phyloP scores from a whole-genome alignment of 768 basidiomycete species.

The Cubamyces sp. region DNA sequence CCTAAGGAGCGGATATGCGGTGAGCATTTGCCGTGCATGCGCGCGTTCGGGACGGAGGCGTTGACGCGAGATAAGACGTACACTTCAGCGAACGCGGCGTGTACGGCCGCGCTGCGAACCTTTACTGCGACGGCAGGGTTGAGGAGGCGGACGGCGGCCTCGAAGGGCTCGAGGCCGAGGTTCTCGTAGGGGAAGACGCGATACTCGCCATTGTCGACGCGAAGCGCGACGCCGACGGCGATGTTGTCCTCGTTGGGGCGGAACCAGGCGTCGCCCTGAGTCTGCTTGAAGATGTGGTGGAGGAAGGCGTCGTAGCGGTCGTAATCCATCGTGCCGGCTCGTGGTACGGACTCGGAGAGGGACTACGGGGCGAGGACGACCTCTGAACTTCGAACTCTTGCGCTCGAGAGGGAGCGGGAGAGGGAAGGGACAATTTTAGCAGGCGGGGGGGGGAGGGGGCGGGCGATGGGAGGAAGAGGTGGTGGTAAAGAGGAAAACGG shows the following conservation, averaged over 20 bases:
- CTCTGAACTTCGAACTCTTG: background rate
- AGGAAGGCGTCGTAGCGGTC: constrained; percentile 48
- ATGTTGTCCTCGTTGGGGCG: constrained; percentile 53
- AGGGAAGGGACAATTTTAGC: constrained; percentile 6
- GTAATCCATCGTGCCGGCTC: constrained; percentile 38
- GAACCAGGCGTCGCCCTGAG: constrained; percentile 58
- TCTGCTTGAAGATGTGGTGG: constrained; percentile 50
- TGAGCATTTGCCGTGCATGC: constrained; percentile 11
- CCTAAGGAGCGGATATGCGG: constrained; percentile 21
- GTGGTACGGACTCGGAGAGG: constrained; percentile 5
- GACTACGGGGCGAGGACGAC: constrained; percentile 14
- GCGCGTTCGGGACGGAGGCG: background rate
- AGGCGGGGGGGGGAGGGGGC: constrained; percentile 9
- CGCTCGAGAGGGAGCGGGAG: constrained; percentile 4
- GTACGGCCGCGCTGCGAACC: constrained; percentile 52
- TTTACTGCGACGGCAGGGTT: constrained; percentile 63
- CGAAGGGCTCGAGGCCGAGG: constrained; percentile 56
- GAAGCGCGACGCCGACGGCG: constrained; percentile 52
- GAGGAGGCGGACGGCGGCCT: constrained; percentile 52
- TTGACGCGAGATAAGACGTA: constrained; percentile 29
- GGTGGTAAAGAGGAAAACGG: constrained; percentile 22
- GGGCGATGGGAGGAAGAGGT: constrained; percentile 10
- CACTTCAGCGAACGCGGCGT: constrained; percentile 54
- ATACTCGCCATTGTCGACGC: constrained; percentile 50
- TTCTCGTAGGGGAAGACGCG: constrained; percentile 61